These are phyloP conservation scores for Boletus sp. DNA, from an alignment of 768 basidiomycete species.

Conservation along the genomic window DNA sequence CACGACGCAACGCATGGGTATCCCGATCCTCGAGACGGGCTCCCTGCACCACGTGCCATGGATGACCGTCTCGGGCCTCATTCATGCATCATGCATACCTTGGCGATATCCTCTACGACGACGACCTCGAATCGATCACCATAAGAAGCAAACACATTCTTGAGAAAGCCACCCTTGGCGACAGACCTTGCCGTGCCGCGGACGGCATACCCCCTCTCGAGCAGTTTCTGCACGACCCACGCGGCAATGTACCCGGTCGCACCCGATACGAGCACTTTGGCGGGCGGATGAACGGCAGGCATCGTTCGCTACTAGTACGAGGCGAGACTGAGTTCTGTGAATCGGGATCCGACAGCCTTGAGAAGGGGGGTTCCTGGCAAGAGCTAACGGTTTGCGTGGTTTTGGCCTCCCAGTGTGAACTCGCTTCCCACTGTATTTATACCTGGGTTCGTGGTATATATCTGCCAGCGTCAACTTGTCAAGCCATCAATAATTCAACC, in stretches of 20 bases:
- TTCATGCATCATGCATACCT: constrained; percentile 34
- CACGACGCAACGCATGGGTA: neutral
- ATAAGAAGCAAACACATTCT: constrained; percentile 48
- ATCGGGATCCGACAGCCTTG: neutral
- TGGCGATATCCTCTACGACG: constrained; percentile 66
- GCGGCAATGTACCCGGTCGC: constrained; percentile 24
- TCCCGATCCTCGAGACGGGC: neutral
- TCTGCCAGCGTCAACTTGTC: neutral
- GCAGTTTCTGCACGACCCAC: constrained; percentile 53
- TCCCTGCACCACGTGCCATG: too few relatives aligned
- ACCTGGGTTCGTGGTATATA: neutral
- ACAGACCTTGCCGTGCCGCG: constrained; percentile 64
- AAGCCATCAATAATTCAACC: neutral
- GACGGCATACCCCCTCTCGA: constrained; percentile 60
- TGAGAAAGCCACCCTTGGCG: constrained; percentile 57
- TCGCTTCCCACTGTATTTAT: neutral
- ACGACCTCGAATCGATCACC: constrained; percentile 61
- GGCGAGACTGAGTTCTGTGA: neutral
- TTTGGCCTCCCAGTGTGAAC: neutral
- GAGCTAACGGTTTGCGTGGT: neutral
- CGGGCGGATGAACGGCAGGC: constrained; percentile 25
- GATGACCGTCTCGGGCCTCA: neutral
- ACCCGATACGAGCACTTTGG: constrained; percentile 30
- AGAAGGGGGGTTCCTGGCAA: too few relatives aligned
- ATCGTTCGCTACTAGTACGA: constrained; percentile 8